Evolutionary conservation across 2,329 filamentous ascomycete species (phyloP).

Genomic region (Cercospora beticola): DNA sequence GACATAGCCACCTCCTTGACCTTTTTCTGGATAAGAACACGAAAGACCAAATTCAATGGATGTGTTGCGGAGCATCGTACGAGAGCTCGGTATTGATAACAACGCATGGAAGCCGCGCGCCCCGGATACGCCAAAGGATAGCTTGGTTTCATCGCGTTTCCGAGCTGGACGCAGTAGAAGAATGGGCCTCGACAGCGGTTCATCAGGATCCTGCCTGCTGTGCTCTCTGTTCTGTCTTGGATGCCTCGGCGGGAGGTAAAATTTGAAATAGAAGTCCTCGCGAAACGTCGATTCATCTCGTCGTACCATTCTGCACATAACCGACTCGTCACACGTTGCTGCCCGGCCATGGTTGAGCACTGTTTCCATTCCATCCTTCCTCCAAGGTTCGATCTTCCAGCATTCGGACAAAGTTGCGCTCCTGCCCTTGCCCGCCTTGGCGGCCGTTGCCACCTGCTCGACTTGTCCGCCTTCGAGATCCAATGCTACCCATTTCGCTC

Average conservation of each 20-base stretch:
- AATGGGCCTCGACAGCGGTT: neutral
- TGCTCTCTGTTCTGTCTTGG: neutral
- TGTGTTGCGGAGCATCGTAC: neutral
- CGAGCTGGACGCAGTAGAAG: neutral
- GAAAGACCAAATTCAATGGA: neutral
- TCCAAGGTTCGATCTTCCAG: slow-evolving; percentile 92
- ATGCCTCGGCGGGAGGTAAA: neutral
- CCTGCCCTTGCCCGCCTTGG: slow-evolving; percentile 54
- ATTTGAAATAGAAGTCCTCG: neutral
- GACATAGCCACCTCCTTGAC: slow-evolving; percentile 10
- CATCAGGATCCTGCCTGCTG: slow-evolving; percentile 5
- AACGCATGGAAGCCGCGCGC: neutral
- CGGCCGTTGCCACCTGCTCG: slow-evolving; percentile 45
- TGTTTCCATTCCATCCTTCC: slow-evolving; percentile 63
- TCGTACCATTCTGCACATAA: neutral
- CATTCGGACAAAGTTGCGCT: slow-evolving; percentile 86
- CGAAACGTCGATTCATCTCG: neutral
- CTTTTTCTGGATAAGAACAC: slow-evolving; percentile 1
- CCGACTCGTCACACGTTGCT: slow-evolving; percentile 13
- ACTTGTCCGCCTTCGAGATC: slow-evolving; percentile 61
- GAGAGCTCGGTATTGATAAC: neutral
- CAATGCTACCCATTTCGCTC: slow-evolving; percentile 62
- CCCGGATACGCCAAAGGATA: neutral
- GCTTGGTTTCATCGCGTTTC: neutral
- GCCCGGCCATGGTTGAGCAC: slow-evolving; percentile 12